phyloP scores from a whole-genome alignment of 345 rosid species.

The Syzygium aromaticum region DNA sequence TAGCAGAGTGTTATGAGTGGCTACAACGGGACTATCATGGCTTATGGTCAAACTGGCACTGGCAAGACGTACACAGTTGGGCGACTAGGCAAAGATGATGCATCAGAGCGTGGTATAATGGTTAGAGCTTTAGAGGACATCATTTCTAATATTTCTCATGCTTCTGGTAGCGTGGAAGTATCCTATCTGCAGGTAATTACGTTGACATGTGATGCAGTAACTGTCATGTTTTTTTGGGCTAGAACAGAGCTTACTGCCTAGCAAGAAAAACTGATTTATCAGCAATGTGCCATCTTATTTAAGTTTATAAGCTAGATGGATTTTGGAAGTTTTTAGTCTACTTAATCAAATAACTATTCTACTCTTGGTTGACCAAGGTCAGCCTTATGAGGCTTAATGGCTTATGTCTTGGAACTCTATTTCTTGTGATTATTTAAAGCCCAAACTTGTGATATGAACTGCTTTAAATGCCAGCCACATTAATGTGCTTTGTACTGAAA shows the following conservation, averaged over 20 bases:
- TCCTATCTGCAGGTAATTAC: constrained; percentile 77
- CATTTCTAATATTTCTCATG: constrained; percentile 27
- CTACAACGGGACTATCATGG: constrained; percentile 96
- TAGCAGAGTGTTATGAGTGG: constrained; percentile 85
- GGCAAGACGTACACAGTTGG: constrained; percentile 94
- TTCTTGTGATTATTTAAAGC: background rate
- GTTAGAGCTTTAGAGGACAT: constrained; percentile 89
- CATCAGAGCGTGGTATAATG: constrained; percentile 88
- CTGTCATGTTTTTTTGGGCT: background rate
- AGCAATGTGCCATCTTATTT: background rate
- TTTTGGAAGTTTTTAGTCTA: background rate
- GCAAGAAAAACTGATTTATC: background rate
- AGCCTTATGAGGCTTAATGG: background rate
- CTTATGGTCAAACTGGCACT: constrained; percentile 94
- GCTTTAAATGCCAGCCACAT: background rate
- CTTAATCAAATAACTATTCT: background rate
- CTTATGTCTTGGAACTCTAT: background rate
- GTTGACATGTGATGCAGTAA: background rate
- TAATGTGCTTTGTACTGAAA: background rate
- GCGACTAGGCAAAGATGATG: constrained; percentile 71
- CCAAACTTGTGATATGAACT: background rate
- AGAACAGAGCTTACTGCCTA: background rate
- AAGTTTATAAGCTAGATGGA: background rate
- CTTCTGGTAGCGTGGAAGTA: constrained; percentile 63
- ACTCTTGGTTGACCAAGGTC: background rate